Evolutionary conservation across 495 filamentous ascomycete species (phyloP).

Genomic region (Aspergillus panamensis): DNA sequence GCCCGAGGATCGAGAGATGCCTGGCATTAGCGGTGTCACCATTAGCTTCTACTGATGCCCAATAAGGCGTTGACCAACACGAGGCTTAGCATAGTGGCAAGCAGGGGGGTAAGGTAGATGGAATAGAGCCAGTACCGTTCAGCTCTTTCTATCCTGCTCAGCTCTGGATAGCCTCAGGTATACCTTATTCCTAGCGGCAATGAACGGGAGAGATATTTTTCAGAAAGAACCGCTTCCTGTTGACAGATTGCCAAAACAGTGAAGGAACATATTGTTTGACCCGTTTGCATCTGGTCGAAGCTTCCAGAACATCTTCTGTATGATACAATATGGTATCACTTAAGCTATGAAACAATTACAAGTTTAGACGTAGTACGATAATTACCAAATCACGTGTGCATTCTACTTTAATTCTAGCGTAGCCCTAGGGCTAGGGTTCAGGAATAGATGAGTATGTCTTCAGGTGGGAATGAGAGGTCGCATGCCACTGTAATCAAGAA

Average conservation of each 20-base stretch:
- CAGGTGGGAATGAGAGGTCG: neutral
- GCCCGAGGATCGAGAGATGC: neutral
- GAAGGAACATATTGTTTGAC: no score
- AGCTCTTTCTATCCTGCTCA: neutral
- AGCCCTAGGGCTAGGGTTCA: neutral
- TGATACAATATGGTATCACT: no score
- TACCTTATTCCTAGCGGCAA: neutral
- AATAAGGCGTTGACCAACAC: neutral
- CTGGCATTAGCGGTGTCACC: neutral
- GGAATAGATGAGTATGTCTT: neutral
- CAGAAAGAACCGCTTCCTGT: neutral
- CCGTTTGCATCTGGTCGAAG: neutral
- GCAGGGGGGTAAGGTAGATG: neutral
- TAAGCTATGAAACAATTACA: no score
- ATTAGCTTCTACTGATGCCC: neutral
- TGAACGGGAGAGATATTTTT: neutral
- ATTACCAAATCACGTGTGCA: neutral
- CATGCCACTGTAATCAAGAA: neutral
- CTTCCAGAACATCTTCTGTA: no score
- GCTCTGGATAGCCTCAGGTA: neutral
- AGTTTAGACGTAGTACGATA: neutral
- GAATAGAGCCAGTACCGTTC: neutral
- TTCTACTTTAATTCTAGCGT: no score
- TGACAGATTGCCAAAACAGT: neutral
- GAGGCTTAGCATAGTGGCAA: neutral